Percentiles rank a stretch among this genome's conserved stretches.
Evolutionary conservation across 371 early-diverging fungal species (phyloP).

Genomic region (Mucor lusitanicus): DNA sequence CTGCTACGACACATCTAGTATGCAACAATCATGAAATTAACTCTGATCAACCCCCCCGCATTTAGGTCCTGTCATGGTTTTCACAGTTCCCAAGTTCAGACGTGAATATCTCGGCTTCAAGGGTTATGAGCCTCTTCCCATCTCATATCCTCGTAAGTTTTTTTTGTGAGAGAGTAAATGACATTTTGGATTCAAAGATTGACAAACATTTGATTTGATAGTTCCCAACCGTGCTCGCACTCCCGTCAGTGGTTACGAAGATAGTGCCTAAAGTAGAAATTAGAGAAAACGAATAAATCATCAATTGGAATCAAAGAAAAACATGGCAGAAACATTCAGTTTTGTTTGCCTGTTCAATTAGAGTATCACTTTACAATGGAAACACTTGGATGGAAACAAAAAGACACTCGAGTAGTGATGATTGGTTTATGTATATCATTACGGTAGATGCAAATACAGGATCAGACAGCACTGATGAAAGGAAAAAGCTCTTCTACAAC

Average conservation of each 20-base stretch:
- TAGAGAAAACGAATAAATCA: neutral
- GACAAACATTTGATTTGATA: slow-evolving; percentile 13
- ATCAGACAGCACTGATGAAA: neutral
- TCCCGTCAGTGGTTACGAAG: slow-evolving; percentile 52
- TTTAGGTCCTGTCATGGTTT: slow-evolving; percentile 51
- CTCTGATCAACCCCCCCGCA: neutral
- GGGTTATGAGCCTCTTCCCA: slow-evolving; percentile 41
- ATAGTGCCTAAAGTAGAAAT: slow-evolving; percentile 18
- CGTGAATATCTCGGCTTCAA: slow-evolving; percentile 55
- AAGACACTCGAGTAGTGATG: neutral
- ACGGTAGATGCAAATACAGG: neutral
- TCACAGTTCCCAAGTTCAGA: slow-evolving; percentile 48
- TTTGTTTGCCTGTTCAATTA: neutral
- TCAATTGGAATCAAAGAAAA: neutral
- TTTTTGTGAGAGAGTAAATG: neutral
- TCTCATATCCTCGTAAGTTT: slow-evolving; percentile 51
- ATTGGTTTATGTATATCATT: neutral
- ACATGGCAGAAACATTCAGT: neutral
- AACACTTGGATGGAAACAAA: neutral
- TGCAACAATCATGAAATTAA: neutral
- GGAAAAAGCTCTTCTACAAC: neutral
- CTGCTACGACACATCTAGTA: neutral
- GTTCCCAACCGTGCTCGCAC: slow-evolving; percentile 50
- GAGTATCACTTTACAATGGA: neutral
- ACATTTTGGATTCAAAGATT: neutral